Percentiles rank a stretch among this genome's conserved stretches.
These are phyloP conservation scores for Sugiyamaella neomexicana DNA, from an alignment of 1,139 yeast genomes.

Conservation along the genomic window DNA sequence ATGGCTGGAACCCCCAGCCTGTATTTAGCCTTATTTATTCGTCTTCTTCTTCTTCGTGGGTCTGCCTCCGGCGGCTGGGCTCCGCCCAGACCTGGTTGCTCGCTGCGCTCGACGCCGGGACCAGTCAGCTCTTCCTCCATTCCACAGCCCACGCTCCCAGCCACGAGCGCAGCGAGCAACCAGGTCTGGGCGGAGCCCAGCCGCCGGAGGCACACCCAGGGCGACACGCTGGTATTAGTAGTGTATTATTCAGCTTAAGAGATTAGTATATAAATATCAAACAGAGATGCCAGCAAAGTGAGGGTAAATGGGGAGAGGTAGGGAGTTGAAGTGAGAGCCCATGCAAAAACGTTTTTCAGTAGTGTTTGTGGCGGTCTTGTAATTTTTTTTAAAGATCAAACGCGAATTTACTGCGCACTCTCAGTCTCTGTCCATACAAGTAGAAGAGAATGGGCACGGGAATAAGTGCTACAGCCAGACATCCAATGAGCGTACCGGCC, in stretches of 20 bases:
- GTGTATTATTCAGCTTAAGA: too few relatives aligned
- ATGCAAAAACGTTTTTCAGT: not conserved
- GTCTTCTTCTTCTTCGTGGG: not conserved
- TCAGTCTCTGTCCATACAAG: conserved; percentile 59
- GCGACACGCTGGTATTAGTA: not conserved
- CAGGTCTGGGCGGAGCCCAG: not conserved
- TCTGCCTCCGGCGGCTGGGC: not conserved
- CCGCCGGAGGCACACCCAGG: not conserved
- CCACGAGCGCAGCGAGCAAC: not conserved
- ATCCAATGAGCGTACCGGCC: conserved; percentile 77
- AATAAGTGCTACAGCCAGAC: conserved; percentile 57
- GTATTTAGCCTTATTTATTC: too few relatives aligned
- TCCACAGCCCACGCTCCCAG: not conserved
- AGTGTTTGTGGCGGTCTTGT: not conserved
- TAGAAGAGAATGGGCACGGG: conserved; percentile 74
- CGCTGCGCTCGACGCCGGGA: not conserved
- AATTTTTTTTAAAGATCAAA: conserved; percentile 13
- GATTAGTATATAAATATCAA: conserved; percentile 4
- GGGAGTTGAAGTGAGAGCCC: not conserved
- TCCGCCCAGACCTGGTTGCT: too few relatives aligned
- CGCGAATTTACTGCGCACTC: conserved; percentile 68
- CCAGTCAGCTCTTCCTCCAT: too few relatives aligned
- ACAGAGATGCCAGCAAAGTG: conserved; percentile 2
- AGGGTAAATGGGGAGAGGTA: too few relatives aligned
- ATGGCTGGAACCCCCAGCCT: too few relatives aligned